Conservation (phyloP, 2,329 filamentous ascomycete species). For the Exophiala lecanii-corni region DNA sequence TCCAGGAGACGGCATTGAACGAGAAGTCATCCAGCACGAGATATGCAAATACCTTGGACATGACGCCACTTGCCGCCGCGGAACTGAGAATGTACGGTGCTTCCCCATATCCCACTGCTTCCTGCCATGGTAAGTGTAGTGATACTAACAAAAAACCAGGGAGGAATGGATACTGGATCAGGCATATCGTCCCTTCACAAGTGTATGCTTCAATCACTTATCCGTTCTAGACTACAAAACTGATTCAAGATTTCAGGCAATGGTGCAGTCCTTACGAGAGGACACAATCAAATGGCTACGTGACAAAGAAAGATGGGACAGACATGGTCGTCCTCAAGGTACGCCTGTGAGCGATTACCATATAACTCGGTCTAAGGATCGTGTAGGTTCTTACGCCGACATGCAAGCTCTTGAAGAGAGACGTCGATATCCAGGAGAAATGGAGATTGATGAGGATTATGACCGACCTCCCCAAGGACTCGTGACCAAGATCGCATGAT, state of each 20-base stretch:
- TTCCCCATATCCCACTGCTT: no score
- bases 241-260: constrained; percentile 38
- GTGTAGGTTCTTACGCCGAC: constrained; percentile 24
- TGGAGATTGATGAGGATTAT: constrained; percentile 24
- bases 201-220: constrained; percentile 50
- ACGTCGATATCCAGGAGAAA: constrained; percentile 18
- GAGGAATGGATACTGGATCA: constrained; percentile 72
- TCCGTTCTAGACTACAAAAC: background rate
- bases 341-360: constrained; percentile 15
- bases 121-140: constrained; percentile 12
- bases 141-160: constrained; percentile 43
- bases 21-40: constrained; percentile 78
- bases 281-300: constrained; percentile 49
- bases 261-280: constrained; percentile 44
- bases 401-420: constrained; percentile 19
- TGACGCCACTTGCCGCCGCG: constrained; percentile 68
- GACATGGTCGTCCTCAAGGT: constrained; percentile 19
- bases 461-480: constrained; percentile 16
- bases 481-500: constrained; percentile 16
- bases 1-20: constrained; percentile 73
- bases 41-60: constrained; percentile 81
- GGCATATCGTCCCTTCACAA: constrained; percentile 74
- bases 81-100: constrained; percentile 62
- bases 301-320: constrained; percentile 20
- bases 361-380: constrained; percentile 19